Evolutionary conservation across 768 basidiomycete species (phyloP), one percentile per base, ranked within the genome.

Genomic region (Exsudoporus frostii): DNA sequence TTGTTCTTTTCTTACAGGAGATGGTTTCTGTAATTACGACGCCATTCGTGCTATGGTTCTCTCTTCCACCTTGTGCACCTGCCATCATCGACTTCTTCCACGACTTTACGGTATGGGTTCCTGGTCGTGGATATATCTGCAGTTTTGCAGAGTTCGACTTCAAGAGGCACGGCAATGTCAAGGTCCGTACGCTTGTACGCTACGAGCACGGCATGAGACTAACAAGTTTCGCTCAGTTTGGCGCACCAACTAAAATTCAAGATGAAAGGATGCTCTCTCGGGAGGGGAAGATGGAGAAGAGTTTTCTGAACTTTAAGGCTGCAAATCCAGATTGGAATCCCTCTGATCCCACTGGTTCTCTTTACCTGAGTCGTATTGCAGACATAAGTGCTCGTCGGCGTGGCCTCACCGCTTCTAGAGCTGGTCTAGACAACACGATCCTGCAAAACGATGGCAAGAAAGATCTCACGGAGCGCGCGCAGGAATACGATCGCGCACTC

Each of bases 101-200:
- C 30, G 96, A 98, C 70, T 99, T 98, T 66, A 89, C 93, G 0
- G 88, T 99, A 1, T 96, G 98, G 69, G 88, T 99, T 20, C 95
- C 98, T 54, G 92, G 95, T 0, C 80, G 97, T 2, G 97, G 97
- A 5, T 96, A 97, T 63, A 90, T 99, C 19, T 98, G 97, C 66
- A 94, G 91, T 51, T 99, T 98, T 70, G 97, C 97, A 4, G 95
- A 96, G 54, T 99, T 99, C 67, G 95, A 98, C 68, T 98, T 99
- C 69, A 86, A 93, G 73, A 75, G 93, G 50, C 93, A 97, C 57
- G 93, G 94, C 0, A 95, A 95, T 67, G 79, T 92, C 67, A 93
- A 90, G 78, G 88, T 89, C 49, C 47, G 79, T 68, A 19, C 15
- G 8, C 24, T 15, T 10, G 19, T 44, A 30, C 38, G 17, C 20